These are phyloP conservation scores for Magnaporthiopsis incrustans DNA, from an alignment of 2,329 filamentous ascomycete genomes.

Conservation along the genomic window DNA sequence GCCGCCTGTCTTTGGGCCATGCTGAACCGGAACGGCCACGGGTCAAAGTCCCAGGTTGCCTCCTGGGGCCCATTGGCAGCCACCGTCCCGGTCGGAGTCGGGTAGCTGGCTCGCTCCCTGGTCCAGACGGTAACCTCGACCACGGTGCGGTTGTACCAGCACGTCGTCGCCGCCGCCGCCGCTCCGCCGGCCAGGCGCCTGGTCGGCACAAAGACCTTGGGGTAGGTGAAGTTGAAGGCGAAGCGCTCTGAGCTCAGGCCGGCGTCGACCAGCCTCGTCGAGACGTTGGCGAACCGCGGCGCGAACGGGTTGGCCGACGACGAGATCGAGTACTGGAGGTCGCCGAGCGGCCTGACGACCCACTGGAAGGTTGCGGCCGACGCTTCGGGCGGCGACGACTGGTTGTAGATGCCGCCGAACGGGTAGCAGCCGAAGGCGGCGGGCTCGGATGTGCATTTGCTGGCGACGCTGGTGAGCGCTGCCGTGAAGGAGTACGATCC, in stretches of 20 bases:
- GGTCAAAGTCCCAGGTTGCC: conserved; percentile 21
- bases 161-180: conserved; percentile 33
- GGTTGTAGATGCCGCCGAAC: conserved; percentile 38
- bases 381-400: conserved; percentile 26
- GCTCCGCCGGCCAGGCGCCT: conserved; percentile 27
- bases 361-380: conserved; percentile 50
- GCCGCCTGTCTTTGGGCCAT: conserved; percentile 42
- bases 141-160: conserved; percentile 48
- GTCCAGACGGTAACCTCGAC: conserved; percentile 55
- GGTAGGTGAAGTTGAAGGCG: conserved; percentile 44
- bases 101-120: conserved; percentile 24
- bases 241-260: conserved; percentile 45
- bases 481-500: conserved; percentile 56
- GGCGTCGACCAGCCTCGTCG: conserved; percentile 39
- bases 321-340: conserved; percentile 9
- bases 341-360: conserved; percentile 36
- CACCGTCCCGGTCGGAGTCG: conserved; percentile 11
- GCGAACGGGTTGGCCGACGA: conserved; percentile 45
- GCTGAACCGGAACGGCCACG: conserved; percentile 52
- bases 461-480: conserved; percentile 42
- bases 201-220: conserved; percentile 42
- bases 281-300: conserved; percentile 44
- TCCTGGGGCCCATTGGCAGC: conserved; percentile 13
- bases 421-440: conserved; percentile 57
- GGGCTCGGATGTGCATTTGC: conserved; percentile 49